Evolutionary conservation across 331 rosid species (phyloP).

Genomic region (Spiraea crenata): DNA sequence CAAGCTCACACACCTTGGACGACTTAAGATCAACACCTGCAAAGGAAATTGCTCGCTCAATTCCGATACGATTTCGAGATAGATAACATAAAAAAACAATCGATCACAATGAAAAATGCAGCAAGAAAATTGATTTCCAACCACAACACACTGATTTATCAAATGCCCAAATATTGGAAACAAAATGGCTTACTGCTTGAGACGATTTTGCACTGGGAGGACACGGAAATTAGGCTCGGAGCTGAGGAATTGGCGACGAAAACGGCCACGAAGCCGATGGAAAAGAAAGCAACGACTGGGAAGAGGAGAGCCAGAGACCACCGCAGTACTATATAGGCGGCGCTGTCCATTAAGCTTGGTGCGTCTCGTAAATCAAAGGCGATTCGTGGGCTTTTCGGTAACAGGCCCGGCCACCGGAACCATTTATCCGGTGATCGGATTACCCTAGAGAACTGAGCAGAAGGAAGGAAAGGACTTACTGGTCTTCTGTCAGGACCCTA

Average conservation of each 20-base stretch:
- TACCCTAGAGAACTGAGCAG: slow-evolving; percentile 5
- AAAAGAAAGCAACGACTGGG: slow-evolving; percentile 40
- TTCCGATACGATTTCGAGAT: background rate
- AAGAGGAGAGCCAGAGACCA: slow-evolving; percentile 41
- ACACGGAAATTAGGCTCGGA: slow-evolving; percentile 55
- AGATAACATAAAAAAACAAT: background rate
- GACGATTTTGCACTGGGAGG: slow-evolving; percentile 87
- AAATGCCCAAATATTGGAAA: background rate
- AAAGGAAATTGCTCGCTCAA: slow-evolving; percentile 11
- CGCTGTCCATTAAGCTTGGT: slow-evolving; percentile 46
- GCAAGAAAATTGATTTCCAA: background rate
- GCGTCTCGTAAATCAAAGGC: background rate
- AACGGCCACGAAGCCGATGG: slow-evolving; percentile 38
- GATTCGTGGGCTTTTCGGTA: background rate
- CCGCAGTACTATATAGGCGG: slow-evolving; percentile 35
- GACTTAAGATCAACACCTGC: slow-evolving; percentile 95
- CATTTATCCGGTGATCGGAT: slow-evolving; percentile 78
- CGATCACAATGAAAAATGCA: background rate
- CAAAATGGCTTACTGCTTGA: slow-evolving; percentile 60
- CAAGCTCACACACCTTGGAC: slow-evolving; percentile 85
- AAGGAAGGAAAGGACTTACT: slow-evolving; percentile 5
- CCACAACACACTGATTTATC: background rate
- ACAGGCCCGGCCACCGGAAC: slow-evolving; percentile 65
- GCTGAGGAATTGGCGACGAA: slow-evolving; percentile 47
- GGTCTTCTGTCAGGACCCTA: background rate